phyloP scores from a whole-genome alignment of 441 rosid genomes.

The Breynia disticha region DNA sequence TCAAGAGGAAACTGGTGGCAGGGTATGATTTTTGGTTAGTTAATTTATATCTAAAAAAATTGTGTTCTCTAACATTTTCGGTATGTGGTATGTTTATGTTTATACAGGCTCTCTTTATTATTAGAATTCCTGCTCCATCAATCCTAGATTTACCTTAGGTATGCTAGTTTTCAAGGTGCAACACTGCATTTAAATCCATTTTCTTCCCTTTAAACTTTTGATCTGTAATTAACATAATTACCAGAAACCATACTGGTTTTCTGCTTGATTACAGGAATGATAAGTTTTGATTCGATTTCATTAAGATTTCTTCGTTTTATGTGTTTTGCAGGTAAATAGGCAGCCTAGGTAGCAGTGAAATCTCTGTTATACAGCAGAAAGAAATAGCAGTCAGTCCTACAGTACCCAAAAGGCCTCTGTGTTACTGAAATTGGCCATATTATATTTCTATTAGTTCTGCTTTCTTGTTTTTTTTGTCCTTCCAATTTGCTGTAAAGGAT shows the following conservation, averaged over 20 bases:
- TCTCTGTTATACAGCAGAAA: slow-evolving; percentile 12
- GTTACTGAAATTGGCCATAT: no score
- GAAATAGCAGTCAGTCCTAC: slow-evolving; percentile 9
- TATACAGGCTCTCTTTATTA: slow-evolving; percentile 52
- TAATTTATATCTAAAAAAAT: not conserved
- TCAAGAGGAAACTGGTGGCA: slow-evolving; percentile 94
- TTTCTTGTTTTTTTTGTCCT: not conserved
- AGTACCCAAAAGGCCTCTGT: slow-evolving; percentile 17
- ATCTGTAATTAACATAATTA: no score
- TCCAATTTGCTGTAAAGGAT: slow-evolving; percentile 11
- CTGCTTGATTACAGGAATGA: no score
- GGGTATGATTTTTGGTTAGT: slow-evolving; percentile 38
- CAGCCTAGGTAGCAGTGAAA: slow-evolving; percentile 12
- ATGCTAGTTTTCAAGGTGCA: not conserved
- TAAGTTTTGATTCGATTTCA: no score
- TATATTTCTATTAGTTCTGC: no score
- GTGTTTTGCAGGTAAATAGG: slow-evolving; percentile 26
- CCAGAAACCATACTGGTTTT: no score
- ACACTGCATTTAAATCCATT: no score
- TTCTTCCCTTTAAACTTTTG: no score
- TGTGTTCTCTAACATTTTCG: slow-evolving; percentile 3
- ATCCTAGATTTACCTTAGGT: slow-evolving; percentile 23
- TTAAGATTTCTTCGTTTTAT: no score
- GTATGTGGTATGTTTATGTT: not conserved
- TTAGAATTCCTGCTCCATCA: slow-evolving; percentile 16